phyloP scores from a whole-genome alignment of 768 basidiomycete species.

The Mycena filopes region DNA sequence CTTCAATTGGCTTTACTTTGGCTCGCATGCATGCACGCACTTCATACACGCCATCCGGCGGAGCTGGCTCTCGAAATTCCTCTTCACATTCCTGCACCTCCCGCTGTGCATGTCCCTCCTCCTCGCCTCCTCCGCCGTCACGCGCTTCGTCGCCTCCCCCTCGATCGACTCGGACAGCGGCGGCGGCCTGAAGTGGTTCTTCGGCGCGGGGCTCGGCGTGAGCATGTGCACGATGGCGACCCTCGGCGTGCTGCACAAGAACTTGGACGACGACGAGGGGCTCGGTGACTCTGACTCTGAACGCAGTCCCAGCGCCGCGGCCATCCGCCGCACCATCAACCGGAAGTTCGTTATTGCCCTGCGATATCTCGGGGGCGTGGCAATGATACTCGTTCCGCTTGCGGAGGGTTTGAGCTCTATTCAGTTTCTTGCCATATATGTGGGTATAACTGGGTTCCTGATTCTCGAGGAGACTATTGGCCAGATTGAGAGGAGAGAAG shows the following conservation, averaged over 20 bases:
- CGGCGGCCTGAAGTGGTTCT: constrained; percentile 30
- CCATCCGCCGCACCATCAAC: constrained; percentile 14
- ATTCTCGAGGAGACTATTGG: constrained; percentile 33
- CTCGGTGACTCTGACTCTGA: too few species aligned
- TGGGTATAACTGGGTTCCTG: constrained; percentile 30
- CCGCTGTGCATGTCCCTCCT: constrained; percentile 34
- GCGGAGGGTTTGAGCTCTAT: constrained; percentile 23
- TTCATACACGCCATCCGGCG: constrained; percentile 35
- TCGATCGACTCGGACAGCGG: constrained; percentile 10
- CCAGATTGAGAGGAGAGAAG: constrained; percentile 30
- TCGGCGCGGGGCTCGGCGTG: constrained; percentile 31
- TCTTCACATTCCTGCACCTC: constrained; percentile 33
- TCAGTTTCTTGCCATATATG: constrained; percentile 23
- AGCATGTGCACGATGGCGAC: constrained; percentile 30
- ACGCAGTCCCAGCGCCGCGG: not conserved
- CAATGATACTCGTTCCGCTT: constrained; percentile 31
- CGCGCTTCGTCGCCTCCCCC: constrained; percentile 22
- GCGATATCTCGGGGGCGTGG: constrained; percentile 26
- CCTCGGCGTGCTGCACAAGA: constrained; percentile 29
- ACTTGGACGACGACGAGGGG: constrained; percentile 24
- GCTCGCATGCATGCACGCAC: constrained; percentile 27
- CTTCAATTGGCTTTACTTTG: constrained; percentile 36
- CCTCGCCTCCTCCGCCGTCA: constrained; percentile 32
- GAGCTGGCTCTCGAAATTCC: constrained; percentile 29
- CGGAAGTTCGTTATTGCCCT: constrained; percentile 18